phyloP scores from a whole-genome alignment of 441 rosid species.

The Capsella rubella region DNA sequence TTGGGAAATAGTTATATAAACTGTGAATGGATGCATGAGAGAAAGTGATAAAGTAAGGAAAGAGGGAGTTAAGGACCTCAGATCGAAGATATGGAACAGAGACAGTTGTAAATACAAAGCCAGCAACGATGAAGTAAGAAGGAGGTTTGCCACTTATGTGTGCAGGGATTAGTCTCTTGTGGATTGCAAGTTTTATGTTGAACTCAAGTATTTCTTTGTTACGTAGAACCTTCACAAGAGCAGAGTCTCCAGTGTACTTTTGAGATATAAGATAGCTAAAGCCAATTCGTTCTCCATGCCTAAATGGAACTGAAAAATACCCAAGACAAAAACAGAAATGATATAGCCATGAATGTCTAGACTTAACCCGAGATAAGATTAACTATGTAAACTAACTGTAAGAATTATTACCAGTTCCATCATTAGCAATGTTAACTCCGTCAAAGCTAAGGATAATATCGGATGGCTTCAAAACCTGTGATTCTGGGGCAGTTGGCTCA shows the following conservation, averaged over 20 bases:
- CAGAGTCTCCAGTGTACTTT: conserved; percentile 87
- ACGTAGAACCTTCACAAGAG: conserved; percentile 79
- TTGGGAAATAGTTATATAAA: conserved; percentile 17
- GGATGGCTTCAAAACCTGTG: conserved; percentile 79
- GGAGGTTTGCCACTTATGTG: conserved; percentile 83
- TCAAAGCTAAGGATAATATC: conserved; percentile 90
- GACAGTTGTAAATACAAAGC: conserved; percentile 86
- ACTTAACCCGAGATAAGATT: not conserved
- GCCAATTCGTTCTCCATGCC: conserved; percentile 93
- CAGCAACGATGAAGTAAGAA: conserved; percentile 89
- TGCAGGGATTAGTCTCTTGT: conserved; percentile 82
- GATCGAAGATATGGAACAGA: conserved; percentile 96
- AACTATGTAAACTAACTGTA: not conserved
- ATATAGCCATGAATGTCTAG: conserved; percentile 2
- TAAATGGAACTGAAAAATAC: conserved; percentile 74
- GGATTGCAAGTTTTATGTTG: conserved; percentile 80
- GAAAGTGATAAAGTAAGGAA: not conserved
- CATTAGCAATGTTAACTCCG: conserved; percentile 87
- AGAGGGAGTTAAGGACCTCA: conserved; percentile 58
- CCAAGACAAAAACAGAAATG: conserved; percentile 2
- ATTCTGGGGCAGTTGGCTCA: conserved; percentile 90
- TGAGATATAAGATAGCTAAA: conserved; percentile 96
- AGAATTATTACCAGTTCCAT: conserved; percentile 79
- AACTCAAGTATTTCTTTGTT: conserved; percentile 61
- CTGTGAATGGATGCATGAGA: not conserved